Base-by-base conservation (phyloP, 2,329 filamentous ascomycete genomes). In the Magnaporthiopsis incrustans region DNA sequence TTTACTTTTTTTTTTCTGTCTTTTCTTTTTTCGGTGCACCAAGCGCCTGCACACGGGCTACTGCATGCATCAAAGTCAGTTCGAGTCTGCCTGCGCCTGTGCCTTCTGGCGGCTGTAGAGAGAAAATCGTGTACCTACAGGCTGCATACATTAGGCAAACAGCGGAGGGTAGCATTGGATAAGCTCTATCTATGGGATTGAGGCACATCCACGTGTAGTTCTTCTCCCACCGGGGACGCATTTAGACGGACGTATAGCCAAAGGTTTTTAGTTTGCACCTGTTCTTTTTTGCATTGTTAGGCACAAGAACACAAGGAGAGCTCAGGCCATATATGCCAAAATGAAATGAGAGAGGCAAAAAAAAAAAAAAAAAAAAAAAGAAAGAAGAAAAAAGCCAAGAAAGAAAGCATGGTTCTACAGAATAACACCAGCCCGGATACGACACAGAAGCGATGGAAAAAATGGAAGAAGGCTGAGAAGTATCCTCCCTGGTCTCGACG, bases 381-480 rank as follows among this genome's bases (percentile, higher is more conserved):
- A n/a, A 50, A 50, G 12, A 50, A 50, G 2, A 50, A 50, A 50
- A n/a, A n/a, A n/a, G n/a, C n/a, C n/a, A n/a, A n/a, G n/a, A n/a
- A n/a, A n/a, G n/a, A n/a, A 50, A 50, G 22, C 30, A 30, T 30
- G 11, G 22, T 50, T 50, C 18, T 22, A 22, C 38, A 50, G 38
- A 50, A 50, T 50, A 50, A 50, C 11, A 35, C 33, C 33, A 62
- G 27, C 18, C 22, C 30, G 26, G 33, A 62, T n/a, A n/a, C 8
- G 15, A 53, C 56, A n/a, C 33, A 30, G 25, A 57, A 53, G 44
- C 59, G 57, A 62, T 27, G 57, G 38, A 57, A 22, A 33, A 12
- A 33, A 57, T 64, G 60, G 68, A 68, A 69, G 38, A 53, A 53
- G 44, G 44, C 44, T 53, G 44, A 53, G 7, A 53, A 53, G 44